Evolutionary conservation across 257 asterid species (phyloP), one percentile per base, ranked within the genome.

Genomic region (Orobanche coerulescens): DNA sequence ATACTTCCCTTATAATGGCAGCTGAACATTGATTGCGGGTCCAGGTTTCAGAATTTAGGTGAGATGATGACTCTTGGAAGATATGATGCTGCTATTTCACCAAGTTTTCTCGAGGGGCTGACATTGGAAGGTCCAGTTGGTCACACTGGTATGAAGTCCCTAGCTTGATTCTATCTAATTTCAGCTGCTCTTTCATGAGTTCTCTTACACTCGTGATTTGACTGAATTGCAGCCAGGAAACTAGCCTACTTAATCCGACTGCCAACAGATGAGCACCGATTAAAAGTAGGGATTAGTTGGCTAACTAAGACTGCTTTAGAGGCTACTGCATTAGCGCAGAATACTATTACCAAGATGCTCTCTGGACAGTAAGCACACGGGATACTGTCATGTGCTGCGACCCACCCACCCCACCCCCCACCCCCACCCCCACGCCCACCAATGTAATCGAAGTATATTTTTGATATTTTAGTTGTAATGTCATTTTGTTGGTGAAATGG

Each of bases 41-140:
- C 58, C 83, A 91, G 98, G 78, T 92, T 84, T 73, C 98, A 92
- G 78, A 79, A 84, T 78, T 67, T 88, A 43, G 98, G 98, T 18
- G 98, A 92, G 85, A 92, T 92, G 98, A 86, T 92, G 96, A 86
- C 81, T 66, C 96, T 92, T 54, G 98, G 98, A 60, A 82, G 81
- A 71, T 78, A 65, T 18, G 98, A 92, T 69, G 98, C 87, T 68
- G 95, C 96, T 59, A 67, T 92, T 50, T 47, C 98, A 33, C 96
- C 96, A 55, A 86, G 91, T 69, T 86, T 88, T 55, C 37, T 80
- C 0, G 96, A 92, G 59, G 95, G 95, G 52, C 67, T 92, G 30
- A 82, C 98, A 3, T 71, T 92, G 75, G 96, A 92, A 12, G 98
- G 98, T 56, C 94, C 88, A 9, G 59, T 89, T 14, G 98, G 94